Base-by-base conservation (phyloP, 2,329 filamentous ascomycete species). In the Trichocomaceae sp. region DNA sequence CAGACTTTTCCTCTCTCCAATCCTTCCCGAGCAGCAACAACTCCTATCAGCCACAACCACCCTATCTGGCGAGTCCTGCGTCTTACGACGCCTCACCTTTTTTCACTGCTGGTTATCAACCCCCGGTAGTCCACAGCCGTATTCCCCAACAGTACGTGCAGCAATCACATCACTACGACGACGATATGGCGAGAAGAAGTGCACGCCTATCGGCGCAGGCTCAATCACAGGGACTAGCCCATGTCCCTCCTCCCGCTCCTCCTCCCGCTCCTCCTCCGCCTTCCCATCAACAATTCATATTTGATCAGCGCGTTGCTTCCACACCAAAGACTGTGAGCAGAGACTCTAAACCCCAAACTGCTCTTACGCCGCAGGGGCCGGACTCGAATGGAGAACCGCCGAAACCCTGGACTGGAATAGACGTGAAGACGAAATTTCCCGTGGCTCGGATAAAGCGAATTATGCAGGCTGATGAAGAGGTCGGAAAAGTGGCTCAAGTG, bases 401-500 rank as follows among this genome's bases (percentile, higher is more conserved):
- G 42, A 63, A 65, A 42, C 66, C 70, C 47, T 66, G 69, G 51
- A 72, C 83, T 74, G 70, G 82, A 71, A 74, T 96, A 74, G 72
- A 90, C 44, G 90, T 99, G 63, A 88, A 84, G 72, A 97, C 92
- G 33, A 96, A 96, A 66, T 99, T 99, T 66, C 93, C 93, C 1
- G 95, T 95, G 31, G 93, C 93, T 13, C 83, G 93, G 59, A 99
- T 99, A 77, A 99, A 99, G 79, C 85, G 93, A 50, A 97, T 99
- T 66, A 97, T 99, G 93, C 93, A 99, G 74, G 92, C 92, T 10
- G 93, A 99, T 67, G 93, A 99, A 68, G 93, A 99, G 69, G 91
- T 99, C 0, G 93, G 93, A 59, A 99, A 99, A 75, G 93, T 99
- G 9, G 91, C 93, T 3, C 93, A 99, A 72, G 93, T 97, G 58